phyloP scores from a whole-genome alignment of 2,329 filamentous ascomycete species.

The Rhytidhysteron rufulum region DNA sequence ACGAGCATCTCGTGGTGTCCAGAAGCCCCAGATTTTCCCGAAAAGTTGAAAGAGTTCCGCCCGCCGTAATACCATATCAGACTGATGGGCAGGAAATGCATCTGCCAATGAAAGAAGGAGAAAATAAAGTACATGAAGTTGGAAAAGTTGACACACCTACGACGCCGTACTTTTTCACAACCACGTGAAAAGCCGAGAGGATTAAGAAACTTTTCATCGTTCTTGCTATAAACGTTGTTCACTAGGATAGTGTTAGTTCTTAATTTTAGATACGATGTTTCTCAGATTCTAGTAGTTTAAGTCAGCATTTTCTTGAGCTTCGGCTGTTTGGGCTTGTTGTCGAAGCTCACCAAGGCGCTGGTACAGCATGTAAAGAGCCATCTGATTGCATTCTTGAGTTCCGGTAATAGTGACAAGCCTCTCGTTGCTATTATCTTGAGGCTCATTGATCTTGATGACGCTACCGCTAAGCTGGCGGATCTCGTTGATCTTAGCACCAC shows the following conservation, averaged over 20 bases:
- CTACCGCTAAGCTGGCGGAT: conserved; percentile 95
- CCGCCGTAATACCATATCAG: too few species aligned
- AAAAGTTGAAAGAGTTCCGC: background rate
- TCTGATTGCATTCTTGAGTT: conserved; percentile 97
- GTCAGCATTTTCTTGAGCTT: conserved; percentile 12
- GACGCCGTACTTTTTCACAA: conserved; percentile 14
- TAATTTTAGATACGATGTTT: conserved; percentile 66
- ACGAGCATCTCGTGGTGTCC: too few species aligned
- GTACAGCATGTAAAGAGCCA: conserved; percentile 99
- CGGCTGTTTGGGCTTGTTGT: conserved; percentile 36
- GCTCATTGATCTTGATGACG: conserved; percentile 99
- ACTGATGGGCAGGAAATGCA: background rate
- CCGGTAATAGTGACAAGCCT: conserved; percentile 95
- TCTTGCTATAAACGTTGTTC: background rate
- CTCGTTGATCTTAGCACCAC: conserved; percentile 98
- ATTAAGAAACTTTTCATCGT: too few species aligned
- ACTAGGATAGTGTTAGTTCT: too few species aligned
- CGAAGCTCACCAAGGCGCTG: conserved; percentile 87
- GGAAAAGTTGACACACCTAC: conserved; percentile 11
- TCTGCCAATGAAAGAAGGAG: background rate
- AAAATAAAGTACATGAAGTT: conserved; percentile 2
- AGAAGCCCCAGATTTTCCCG: background rate
- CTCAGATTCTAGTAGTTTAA: conserved; percentile 60
- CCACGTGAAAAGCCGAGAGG: conserved; percentile 10
- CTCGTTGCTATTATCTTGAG: conserved; percentile 98